Evolutionary conservation across 148 eudicot genomes (phyloP), one percentile per base, ranked within the genome.

Genomic region (Chenopodium album): DNA sequence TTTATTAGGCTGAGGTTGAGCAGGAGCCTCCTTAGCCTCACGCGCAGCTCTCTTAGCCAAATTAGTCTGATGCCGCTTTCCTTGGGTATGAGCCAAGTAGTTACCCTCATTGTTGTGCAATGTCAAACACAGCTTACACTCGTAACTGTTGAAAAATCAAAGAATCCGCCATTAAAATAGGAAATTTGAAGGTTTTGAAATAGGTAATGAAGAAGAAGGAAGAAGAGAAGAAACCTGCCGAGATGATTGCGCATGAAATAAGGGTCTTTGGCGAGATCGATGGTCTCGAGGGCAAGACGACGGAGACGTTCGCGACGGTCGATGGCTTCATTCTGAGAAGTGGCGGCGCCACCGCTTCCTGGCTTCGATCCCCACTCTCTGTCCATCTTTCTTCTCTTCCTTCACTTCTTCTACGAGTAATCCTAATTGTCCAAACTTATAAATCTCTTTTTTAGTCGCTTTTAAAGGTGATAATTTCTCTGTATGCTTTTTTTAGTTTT

Each of bases 281-380:
- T 95, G 65, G 99, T 95, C 28, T 95, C 99, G 6, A 95, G 90
- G 14, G 99, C 99, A 0, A 95, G 95, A 3, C 98, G 77, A 13
- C 99, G 90, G 62, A 95, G 92, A 32, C 99, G 90, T 87, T 95
- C 99, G 4, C 99, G 97, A 22, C 99, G 94, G 90, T 95, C 99
- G 70, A 95, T 88, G 85, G 98, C 99, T 84, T 95, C 99, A 52
- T 94, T 95, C 80, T 95, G 99, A 34, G 94, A 87, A 56, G 99
- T 84, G 84, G 99, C 99, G 78, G 99, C 99, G 82, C 99, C 99
- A 2, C 98, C 99, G 87, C 99, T 96, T 1, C 99, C 99, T 9
- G 99, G 99, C 87, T 96, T 96, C 67, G 99, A 96, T 37, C 99
- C 99, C 99, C 99, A 94, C 32, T 93, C 98, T 84, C 98, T 87